Conservation (phyloP, 192 early-diverging fungal genomes). For the Coemansia sp. region DNA sequence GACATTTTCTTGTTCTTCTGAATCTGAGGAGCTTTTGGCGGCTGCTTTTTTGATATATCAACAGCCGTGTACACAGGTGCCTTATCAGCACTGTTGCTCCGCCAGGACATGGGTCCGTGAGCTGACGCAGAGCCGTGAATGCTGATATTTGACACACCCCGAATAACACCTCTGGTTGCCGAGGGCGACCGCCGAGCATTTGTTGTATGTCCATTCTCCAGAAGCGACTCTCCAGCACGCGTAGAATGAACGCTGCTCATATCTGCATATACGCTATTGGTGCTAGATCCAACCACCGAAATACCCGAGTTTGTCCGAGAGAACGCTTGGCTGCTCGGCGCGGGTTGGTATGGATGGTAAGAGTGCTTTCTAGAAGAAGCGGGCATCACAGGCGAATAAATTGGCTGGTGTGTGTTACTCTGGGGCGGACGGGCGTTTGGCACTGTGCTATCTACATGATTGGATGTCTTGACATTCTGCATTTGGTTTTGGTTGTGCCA, state of each 20-base stretch:
- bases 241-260: background rate
- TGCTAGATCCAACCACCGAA: background rate
- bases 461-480: background rate
- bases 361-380: background rate
- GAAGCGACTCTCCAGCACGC: background rate
- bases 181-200: constrained; percentile 33
- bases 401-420: background rate
- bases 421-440: background rate
- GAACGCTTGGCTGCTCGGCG: background rate
- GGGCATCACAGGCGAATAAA: background rate
- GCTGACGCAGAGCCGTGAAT: background rate
- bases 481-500: constrained; percentile 12
- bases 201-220: background rate
- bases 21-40: background rate
- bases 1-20: background rate
- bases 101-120: background rate
- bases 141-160: constrained; percentile 28
- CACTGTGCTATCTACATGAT: background rate
- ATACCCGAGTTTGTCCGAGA: background rate
- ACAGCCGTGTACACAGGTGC: constrained; percentile 38
- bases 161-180: constrained; percentile 28
- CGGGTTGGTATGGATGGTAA: background rate
- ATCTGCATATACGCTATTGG: background rate
- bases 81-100: constrained; percentile 7
- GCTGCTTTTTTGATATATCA: constrained; percentile 30